Evolutionary conservation across 2,329 filamentous ascomycete species (phyloP).

Genomic region (Diaporthe sp.): DNA sequence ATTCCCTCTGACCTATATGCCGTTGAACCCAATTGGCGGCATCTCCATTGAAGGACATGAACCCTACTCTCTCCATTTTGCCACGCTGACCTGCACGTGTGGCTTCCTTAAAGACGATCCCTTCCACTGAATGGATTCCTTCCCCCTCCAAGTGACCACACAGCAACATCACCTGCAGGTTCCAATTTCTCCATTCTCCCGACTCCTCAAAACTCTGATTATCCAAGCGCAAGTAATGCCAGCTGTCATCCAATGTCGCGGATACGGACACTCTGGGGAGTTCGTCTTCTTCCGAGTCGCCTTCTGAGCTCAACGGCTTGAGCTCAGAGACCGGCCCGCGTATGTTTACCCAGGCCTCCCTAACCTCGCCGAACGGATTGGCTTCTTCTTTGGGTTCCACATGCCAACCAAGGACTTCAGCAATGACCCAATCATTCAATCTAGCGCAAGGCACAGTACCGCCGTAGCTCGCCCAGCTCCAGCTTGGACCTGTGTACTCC

Average conservation of each 20-base stretch:
- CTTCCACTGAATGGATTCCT: accelerated
- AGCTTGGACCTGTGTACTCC: neutral
- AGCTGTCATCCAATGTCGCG: neutral
- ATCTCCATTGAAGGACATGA: accelerated
- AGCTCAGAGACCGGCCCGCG: neutral
- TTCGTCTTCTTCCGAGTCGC: neutral
- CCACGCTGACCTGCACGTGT: neutral
- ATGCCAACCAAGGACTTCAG: neutral
- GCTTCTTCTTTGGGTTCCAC: neutral
- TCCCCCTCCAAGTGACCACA: neutral
- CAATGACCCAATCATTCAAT: neutral
- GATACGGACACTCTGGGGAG: neutral
- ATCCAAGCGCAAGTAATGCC: neutral
- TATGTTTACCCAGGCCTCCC: neutral
- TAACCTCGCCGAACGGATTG: neutral
- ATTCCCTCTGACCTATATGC: too few species aligned
- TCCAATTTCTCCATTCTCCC: neutral
- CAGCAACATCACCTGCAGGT: neutral
- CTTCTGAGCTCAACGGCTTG: neutral
- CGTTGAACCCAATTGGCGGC: accelerated
- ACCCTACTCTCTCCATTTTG: neutral
- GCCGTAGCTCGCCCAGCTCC: neutral
- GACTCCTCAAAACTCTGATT: neutral
- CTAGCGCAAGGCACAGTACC: neutral
- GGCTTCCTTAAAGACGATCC: neutral